Evolutionary conservation across 2,329 filamentous ascomycete genomes (phyloP).

Genomic region (Aspergillus chevalieri): DNA sequence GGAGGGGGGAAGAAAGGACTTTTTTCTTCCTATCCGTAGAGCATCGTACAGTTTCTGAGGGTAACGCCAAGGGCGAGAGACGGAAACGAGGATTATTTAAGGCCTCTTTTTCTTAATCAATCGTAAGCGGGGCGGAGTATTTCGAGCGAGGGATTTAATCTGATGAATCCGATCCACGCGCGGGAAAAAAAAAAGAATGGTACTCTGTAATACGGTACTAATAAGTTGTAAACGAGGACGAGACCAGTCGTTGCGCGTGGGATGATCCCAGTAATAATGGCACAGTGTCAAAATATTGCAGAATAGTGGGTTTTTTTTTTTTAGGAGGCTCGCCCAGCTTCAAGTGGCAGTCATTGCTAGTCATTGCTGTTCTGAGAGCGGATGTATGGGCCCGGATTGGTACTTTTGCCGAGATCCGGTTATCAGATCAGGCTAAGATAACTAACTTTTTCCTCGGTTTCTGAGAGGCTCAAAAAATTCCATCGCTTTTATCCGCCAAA

Average conservation of each 20-base stretch:
- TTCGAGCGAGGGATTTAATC: conserved; percentile 13
- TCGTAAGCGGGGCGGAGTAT: conserved; percentile 15
- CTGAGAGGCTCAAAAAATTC: background rate
- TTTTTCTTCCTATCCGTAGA: conserved; percentile 16
- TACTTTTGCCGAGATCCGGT: conserved; percentile 34
- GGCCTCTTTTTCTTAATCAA: background rate
- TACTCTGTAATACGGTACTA: conserved; percentile 4
- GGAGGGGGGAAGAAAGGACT: background rate
- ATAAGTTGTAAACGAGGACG: background rate
- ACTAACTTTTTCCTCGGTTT: conserved; percentile 23
- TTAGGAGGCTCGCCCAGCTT: too few relatives aligned
- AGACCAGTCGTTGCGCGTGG: background rate
- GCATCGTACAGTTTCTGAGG: conserved; percentile 19
- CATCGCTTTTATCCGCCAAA: background rate
- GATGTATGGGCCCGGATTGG: conserved; percentile 8
- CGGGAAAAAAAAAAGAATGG: conserved; percentile 7
- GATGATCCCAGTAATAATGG: background rate
- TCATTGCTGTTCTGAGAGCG: background rate
- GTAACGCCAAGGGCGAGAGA: background rate
- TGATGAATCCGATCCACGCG: conserved; percentile 14
- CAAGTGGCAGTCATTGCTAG: background rate
- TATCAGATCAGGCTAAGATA: conserved; percentile 41
- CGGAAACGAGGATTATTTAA: conserved; percentile 7
- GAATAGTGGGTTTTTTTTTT: background rate
- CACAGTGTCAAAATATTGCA: background rate